Evolutionary conservation across 179 eudicot genomes (phyloP).

Genomic region (Patellifolia procumbens): DNA sequence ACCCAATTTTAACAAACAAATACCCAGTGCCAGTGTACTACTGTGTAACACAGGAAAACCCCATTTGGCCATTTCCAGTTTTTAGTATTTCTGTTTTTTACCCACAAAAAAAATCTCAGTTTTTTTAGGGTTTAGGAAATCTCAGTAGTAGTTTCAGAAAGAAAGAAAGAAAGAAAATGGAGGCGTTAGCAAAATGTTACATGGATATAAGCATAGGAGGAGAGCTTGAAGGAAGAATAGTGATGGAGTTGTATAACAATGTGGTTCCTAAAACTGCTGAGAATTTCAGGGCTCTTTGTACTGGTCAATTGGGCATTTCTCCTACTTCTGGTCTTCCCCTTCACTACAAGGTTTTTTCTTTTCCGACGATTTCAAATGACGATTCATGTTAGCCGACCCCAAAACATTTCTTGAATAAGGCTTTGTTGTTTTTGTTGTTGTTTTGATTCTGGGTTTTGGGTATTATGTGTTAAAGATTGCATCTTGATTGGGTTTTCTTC

Average conservation of each 20-base stretch:
- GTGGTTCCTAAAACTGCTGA: conserved; percentile 90
- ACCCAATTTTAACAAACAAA: no score
- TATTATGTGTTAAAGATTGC: not conserved
- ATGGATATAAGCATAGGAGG: conserved; percentile 83
- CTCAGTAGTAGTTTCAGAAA: conserved; percentile 4
- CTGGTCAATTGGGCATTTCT: conserved; percentile 74
- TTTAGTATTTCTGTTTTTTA: not conserved
- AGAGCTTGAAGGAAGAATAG: conserved; percentile 72
- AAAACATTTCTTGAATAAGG: no score
- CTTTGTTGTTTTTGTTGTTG: not conserved
- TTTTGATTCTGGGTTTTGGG: not conserved
- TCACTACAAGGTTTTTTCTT: conserved; percentile 62
- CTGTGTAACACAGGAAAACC: no score
- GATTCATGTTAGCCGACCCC: no score
- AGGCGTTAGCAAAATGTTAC: conserved; percentile 48
- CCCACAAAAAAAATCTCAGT: not conserved
- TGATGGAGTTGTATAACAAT: conserved; percentile 65
- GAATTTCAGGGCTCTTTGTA: conserved; percentile 95
- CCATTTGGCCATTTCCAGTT: no score
- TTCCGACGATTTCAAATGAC: no score
- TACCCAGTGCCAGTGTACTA: no score
- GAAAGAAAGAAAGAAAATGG: conserved; percentile 46
- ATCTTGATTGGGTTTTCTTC: not conserved
- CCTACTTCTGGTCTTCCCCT: conserved; percentile 57
- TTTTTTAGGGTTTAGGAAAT: conserved; percentile 10